Percentiles rank a stretch among this genome's conserved stretches.
Conservation (phyloP, 164 flowering plant species). For the Umbellularia californica region DNA sequence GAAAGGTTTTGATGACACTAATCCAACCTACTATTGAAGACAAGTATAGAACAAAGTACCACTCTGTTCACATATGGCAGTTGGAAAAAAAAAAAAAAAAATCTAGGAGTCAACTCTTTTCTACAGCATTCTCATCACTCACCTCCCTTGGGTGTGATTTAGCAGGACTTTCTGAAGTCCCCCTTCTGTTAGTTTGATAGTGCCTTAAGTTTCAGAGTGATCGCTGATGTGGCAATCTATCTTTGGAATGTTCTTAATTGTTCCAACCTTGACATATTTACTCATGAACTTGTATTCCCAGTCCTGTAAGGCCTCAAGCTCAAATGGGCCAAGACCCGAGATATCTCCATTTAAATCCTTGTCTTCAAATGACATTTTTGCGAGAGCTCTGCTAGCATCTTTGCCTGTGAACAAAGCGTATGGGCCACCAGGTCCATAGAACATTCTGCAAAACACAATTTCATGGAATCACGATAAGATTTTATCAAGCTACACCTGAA, state of each 20-base stretch:
- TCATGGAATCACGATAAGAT: background rate
- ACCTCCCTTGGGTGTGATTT: slow-evolving; percentile 14
- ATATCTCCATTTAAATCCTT: slow-evolving; percentile 83
- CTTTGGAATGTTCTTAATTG: slow-evolving; percentile 40
- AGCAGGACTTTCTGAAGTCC: slow-evolving; percentile 4
- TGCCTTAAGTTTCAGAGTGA: slow-evolving; percentile 19
- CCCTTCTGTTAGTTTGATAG: background rate
- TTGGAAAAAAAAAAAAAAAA: too few species aligned
- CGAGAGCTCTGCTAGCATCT: slow-evolving; percentile 97
- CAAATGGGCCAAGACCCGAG: slow-evolving; percentile 87
- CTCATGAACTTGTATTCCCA: slow-evolving; percentile 99
- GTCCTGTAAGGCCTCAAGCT: slow-evolving; percentile 90
- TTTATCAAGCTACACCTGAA: too few species aligned
- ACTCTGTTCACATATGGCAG: too few species aligned
- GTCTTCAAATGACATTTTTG: slow-evolving; percentile 96
- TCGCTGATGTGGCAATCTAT: slow-evolving; percentile 29
- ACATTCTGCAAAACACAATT: slow-evolving; percentile 58
- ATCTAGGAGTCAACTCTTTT: too few species aligned
- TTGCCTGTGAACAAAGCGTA: slow-evolving; percentile 93
- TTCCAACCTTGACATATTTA: slow-evolving; percentile 92
- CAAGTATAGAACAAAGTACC: too few species aligned
- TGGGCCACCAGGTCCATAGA: slow-evolving; percentile 99
- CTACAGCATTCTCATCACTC: too few species aligned
- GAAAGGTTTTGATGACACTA: too few species aligned
- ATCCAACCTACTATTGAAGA: too few species aligned